phyloP scores from a whole-genome alignment of 768 basidiomycete species.

The Hygrocybe coccinea region DNA sequence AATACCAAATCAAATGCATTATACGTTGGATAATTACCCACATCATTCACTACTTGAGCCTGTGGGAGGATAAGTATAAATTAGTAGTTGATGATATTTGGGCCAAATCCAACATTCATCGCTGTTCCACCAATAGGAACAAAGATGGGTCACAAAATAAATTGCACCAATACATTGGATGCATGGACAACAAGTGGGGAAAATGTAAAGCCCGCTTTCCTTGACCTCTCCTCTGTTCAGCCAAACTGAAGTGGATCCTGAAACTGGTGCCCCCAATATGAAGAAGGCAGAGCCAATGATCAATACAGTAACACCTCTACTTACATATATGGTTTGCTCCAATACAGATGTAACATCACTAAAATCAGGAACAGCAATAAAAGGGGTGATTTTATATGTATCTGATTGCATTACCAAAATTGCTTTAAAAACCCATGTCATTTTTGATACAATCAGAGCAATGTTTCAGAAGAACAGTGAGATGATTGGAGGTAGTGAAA shows the following conservation, averaged over 20 bases:
- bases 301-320: conserved; percentile 26
- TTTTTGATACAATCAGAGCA: conserved; percentile 27
- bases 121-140: conserved; percentile 15
- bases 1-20: too few species aligned
- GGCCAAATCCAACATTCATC: conserved; percentile 27
- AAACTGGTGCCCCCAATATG: conserved; percentile 24
- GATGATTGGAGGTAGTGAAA: conserved; percentile 9
- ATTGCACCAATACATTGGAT: conserved; percentile 13
- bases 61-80: conserved; percentile 19
- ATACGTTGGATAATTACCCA: too few species aligned
- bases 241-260: conserved; percentile 24
- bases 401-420: conserved; percentile 38
- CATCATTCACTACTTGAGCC: too few species aligned
- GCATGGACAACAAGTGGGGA: conserved; percentile 24
- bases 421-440: conserved; percentile 29
- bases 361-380: conserved; percentile 35
- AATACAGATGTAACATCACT: conserved; percentile 35
- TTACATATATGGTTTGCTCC: conserved; percentile 30
- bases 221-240: conserved; percentile 10
- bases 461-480: conserved; percentile 23
- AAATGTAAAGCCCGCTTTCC: conserved; percentile 35
- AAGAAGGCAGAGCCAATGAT: conserved; percentile 31
- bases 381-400: conserved; percentile 30
- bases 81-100: conserved; percentile 25
- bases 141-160: conserved; percentile 15